phyloP scores from a whole-genome alignment of 495 filamentous ascomycete genomes.

The Neurospora cerealis region DNA sequence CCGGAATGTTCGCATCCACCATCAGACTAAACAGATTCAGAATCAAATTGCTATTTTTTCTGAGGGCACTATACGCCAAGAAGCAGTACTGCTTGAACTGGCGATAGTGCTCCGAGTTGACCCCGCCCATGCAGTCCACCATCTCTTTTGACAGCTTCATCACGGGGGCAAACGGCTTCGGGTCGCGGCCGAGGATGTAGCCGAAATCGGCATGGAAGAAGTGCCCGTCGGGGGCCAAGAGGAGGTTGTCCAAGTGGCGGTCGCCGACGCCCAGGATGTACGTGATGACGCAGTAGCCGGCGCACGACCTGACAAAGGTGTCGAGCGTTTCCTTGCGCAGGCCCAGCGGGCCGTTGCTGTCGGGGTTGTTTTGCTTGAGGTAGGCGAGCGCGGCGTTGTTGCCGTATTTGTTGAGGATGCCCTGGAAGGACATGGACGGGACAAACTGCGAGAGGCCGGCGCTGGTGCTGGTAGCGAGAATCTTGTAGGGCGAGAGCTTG shows the following conservation, averaged over 20 bases:
- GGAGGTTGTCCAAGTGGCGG: slow-evolving; percentile 90
- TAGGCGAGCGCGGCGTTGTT: slow-evolving; percentile 67
- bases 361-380: slow-evolving; percentile 82
- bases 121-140: slow-evolving; percentile 96
- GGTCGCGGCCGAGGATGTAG: slow-evolving; percentile 94
- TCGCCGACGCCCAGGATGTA: slow-evolving; percentile 98
- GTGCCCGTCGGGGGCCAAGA: slow-evolving; percentile 79
- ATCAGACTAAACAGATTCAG: slow-evolving; percentile 93
- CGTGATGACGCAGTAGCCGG: slow-evolving; percentile 97
- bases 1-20: slow-evolving; percentile 93
- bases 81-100: slow-evolving; percentile 94
- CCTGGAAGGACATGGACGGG: slow-evolving; percentile 70
- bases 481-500: slow-evolving; percentile 89
- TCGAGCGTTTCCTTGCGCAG: slow-evolving; percentile 90
- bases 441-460: slow-evolving; percentile 92
- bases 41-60: slow-evolving; percentile 85
- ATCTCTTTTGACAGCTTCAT: slow-evolving; percentile 98
- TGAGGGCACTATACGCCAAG: slow-evolving; percentile 83
- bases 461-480: slow-evolving; percentile 81
- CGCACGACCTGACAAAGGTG: slow-evolving; percentile 90
- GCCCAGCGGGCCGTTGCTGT: slow-evolving; percentile 69
- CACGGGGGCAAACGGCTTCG: slow-evolving; percentile 90
- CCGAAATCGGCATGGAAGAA: slow-evolving; percentile 99
- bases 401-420: slow-evolving; percentile 71
- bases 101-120: slow-evolving; percentile 63